Base-by-base conservation (phyloP, 1,139 yeast species). In the Saccharomycopsis crataegensis region DNA sequence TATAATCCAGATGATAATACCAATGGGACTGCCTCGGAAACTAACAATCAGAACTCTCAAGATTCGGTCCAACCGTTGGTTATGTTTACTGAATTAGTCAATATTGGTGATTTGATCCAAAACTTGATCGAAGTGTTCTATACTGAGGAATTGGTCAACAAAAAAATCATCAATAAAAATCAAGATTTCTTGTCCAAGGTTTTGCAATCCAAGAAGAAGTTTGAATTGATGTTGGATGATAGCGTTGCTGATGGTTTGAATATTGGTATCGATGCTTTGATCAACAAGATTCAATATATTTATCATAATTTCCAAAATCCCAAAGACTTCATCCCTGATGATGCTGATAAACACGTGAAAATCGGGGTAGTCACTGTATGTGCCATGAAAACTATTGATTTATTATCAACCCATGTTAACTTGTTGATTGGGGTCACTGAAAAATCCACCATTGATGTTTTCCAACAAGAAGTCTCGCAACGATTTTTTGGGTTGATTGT, bases 111-210 rank as follows among this genome's bases (percentile, higher is more conserved):
- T 66, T 72, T 91, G 58, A 88, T 93, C 36, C 86, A 89, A 63
- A 98, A 91, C 65, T 89, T 93, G 96, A 72, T 90, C 46, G 93
- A 88, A 57, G 89, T 90, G 1, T 93, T 93, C 63, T 91, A 89
- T 68, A 86, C 87, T 61, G 93, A 88, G 64, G 98, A 93, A 65
- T 74, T 93, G 60, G 77, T 86, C 2, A 69, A 75, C 46, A 72
- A 79, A 49, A 78, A 78, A 46, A 76, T 84, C 32, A 80, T 89
- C 32, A 82, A 81, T 61, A 78, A 81, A 56, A 86, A 84, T 59
- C 76, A 79, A 57, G 95, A 94, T 56, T 86, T 91, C 62, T 72
- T 89, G 54, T 83, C 88, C 58, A 87, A 89, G 17, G 81, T 94
- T 3, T 77, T 87, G 49, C 93, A 89, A 63, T 82, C 82, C 44